These are phyloP conservation scores for Fusarium veterinarium DNA, from an alignment of 2,329 filamentous ascomycete genomes.

Conservation along the genomic window DNA sequence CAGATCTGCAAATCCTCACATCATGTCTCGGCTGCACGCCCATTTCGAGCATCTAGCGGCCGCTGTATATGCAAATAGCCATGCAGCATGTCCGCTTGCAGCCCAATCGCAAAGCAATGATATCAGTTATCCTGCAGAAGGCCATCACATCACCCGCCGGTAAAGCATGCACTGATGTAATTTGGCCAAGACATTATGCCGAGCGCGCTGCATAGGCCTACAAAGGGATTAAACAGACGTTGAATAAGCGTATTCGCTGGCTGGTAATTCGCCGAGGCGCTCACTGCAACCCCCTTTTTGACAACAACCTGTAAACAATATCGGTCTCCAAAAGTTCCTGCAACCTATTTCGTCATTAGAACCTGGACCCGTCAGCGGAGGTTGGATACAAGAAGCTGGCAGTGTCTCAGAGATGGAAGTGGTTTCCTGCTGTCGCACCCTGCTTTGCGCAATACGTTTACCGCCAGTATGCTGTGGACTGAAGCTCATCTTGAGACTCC, in stretches of 20 bases:
- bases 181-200: neutral
- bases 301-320: neutral
- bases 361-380: too few relatives aligned
- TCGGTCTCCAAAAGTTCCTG: neutral
- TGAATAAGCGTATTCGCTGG: neutral
- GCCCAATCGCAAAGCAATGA: neutral
- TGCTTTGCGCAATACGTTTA: fast-evolving
- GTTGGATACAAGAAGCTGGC: neutral
- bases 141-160: neutral
- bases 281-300: neutral
- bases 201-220: neutral
- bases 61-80: neutral
- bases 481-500: neutral
- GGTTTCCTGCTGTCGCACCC: too few relatives aligned
- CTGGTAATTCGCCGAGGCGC: neutral
- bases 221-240: neutral
- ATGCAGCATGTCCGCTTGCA: neutral
- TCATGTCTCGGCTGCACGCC: neutral
- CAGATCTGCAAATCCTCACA: neutral
- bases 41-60: neutral
- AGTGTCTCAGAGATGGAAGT: fast-evolving
- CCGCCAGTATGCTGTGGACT: neutral
- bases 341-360: neutral
- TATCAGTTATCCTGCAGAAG: neutral
- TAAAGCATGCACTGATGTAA: neutral